phyloP scores from a whole-genome alignment of 2,329 filamentous ascomycete genomes.

The Sporothrix humicola region DNA sequence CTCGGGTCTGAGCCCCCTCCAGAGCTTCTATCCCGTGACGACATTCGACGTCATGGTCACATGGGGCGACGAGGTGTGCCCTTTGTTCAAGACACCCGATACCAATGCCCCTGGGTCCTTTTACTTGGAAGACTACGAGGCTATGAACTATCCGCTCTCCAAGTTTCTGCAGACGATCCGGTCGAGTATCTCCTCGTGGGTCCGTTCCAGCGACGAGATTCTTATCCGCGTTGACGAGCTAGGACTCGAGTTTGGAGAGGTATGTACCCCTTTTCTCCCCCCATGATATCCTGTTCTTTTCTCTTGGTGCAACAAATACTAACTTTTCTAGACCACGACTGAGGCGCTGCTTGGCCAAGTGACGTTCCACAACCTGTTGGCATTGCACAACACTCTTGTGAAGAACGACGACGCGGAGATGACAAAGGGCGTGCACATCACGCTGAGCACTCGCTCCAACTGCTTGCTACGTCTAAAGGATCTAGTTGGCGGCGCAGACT shows the following conservation, averaged over 20 bases:
- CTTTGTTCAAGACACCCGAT: constrained; percentile 45
- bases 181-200: constrained; percentile 53
- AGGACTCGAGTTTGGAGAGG: constrained; percentile 59
- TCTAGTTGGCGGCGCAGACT: constrained; percentile 37
- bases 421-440: constrained; percentile 35
- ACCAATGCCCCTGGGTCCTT: constrained; percentile 49
- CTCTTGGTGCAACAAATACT: neutral
- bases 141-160: constrained; percentile 53
- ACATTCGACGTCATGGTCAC: constrained; percentile 43
- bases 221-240: constrained; percentile 59
- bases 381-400: constrained; percentile 38
- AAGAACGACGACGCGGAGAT: constrained; percentile 37
- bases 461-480: constrained; percentile 38
- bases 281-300: neutral
- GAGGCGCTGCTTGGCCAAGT: constrained; percentile 39
- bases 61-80: constrained; percentile 45
- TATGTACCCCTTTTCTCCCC: constrained; percentile 41
- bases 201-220: constrained; percentile 55
- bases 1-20: constrained; percentile 32
- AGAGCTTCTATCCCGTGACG: constrained; percentile 20
- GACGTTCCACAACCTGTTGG: constrained; percentile 39
- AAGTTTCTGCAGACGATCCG: constrained; percentile 54
- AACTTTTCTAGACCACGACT: constrained; percentile 37
- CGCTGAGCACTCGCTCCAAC: constrained; percentile 38
- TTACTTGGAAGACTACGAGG: constrained; percentile 53